Conservation (phyloP, 2,329 filamentous ascomycete species). For the Aspergillus brunneoviolaceus region DNA sequence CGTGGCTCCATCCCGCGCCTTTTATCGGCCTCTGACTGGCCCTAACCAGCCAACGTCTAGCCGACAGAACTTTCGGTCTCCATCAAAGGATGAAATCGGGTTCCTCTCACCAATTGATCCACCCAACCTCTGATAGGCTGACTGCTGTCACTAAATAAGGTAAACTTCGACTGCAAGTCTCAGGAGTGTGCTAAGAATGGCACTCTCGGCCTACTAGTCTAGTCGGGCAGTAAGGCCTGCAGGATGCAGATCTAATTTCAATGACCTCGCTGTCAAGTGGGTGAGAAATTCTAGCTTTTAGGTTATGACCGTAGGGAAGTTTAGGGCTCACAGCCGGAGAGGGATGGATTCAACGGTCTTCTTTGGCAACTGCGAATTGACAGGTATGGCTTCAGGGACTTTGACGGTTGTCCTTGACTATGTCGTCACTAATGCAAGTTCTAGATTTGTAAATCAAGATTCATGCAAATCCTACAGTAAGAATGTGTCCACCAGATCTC, state of each 20-base stretch:
- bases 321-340: not conserved
- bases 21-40: not conserved
- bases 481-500: not conserved
- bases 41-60: not conserved
- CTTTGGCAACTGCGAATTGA: not conserved
- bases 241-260: no score
- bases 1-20: not conserved
- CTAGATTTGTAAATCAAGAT: not conserved
- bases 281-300: not conserved
- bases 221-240: no score
- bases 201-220: no score
- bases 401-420: not conserved
- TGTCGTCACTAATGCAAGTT: not conserved
- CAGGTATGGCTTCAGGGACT: not conserved
- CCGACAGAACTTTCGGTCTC: not conserved
- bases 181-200: no score
- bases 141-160: not conserved
- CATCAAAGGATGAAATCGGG: not conserved
- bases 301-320: not conserved
- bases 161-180: not conserved
- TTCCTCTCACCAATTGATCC: not conserved
- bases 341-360: not conserved
- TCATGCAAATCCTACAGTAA: not conserved
- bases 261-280: not conserved
- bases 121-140: not conserved